Evolutionary conservation across 169 alveolate species (phyloP).

Genomic region (Amoebophrya sp.): DNA sequence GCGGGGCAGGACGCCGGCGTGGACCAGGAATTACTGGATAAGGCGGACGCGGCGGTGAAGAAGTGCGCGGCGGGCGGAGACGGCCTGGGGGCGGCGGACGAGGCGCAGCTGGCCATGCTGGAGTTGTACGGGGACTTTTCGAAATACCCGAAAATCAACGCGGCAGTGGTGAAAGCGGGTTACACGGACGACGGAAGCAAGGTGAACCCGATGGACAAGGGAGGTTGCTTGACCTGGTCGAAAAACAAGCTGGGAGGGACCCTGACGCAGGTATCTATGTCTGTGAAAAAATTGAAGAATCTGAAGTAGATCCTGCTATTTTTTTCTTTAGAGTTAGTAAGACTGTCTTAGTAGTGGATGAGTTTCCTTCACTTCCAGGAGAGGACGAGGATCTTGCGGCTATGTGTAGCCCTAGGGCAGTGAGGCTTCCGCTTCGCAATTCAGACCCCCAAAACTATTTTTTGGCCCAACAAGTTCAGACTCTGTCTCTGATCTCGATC

Average conservation of each 20-base stretch:
- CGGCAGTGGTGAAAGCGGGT: background rate
- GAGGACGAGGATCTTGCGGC: too few relatives aligned
- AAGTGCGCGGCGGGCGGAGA: background rate
- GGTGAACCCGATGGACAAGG: background rate
- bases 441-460: too few relatives aligned
- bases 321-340: too few relatives aligned
- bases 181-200: background rate
- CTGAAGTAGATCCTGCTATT: too few relatives aligned
- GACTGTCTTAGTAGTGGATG: too few relatives aligned
- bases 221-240: background rate
- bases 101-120: background rate
- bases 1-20: background rate
- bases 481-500: too few relatives aligned
- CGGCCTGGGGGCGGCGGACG: background rate
- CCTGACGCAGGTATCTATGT: background rate
- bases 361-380: too few relatives aligned
- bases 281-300: too few relatives aligned
- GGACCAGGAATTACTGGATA: background rate
- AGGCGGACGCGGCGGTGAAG: background rate
- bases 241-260: background rate
- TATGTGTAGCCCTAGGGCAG: too few relatives aligned
- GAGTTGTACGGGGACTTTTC: background rate
- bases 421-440: too few relatives aligned
- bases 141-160: background rate
- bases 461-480: too few relatives aligned